Evolutionary conservation across 2,329 filamentous ascomycete genomes (phyloP).

Genomic region (Davidsoniella virescens): DNA sequence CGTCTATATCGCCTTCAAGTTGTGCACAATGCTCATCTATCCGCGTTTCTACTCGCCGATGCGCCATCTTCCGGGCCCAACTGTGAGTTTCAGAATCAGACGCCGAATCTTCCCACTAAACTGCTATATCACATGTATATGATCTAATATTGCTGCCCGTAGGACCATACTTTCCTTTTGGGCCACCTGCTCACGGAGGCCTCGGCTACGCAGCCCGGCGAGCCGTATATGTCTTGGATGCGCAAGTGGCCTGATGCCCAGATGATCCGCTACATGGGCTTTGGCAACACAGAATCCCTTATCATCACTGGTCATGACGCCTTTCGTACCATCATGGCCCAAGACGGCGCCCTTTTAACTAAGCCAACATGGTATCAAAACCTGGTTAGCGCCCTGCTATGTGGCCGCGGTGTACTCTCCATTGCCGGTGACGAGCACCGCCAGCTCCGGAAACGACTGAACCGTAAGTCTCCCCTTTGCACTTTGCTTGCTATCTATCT

Average conservation of each 20-base stretch:
- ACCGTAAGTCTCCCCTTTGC: slow-evolving; percentile 13
- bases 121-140: not conserved
- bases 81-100: slow-evolving; percentile 17
- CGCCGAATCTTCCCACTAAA: not conserved
- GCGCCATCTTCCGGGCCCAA: slow-evolving; percentile 19
- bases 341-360: slow-evolving; percentile 19
- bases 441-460: slow-evolving; percentile 21
- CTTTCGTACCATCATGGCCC: slow-evolving; percentile 17
- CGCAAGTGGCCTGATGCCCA: slow-evolving; percentile 17
- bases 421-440: slow-evolving; percentile 22
- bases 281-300: slow-evolving; percentile 17
- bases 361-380: slow-evolving; percentile 19
- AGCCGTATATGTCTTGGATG: slow-evolving; percentile 17
- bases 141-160: not conserved
- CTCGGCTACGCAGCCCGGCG: slow-evolving; percentile 17
- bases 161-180: slow-evolving; percentile 25
- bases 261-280: slow-evolving; percentile 18
- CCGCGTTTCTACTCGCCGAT: slow-evolving; percentile 1
- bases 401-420: slow-evolving; percentile 19
- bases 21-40: not conserved
- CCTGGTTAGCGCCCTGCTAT: slow-evolving; percentile 13
- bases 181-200: slow-evolving; percentile 25
- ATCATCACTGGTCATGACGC: slow-evolving; percentile 17
- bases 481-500: not conserved
- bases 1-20: no score